phyloP scores from a whole-genome alignment of 768 basidiomycete species.

The Lactarius vividus region DNA sequence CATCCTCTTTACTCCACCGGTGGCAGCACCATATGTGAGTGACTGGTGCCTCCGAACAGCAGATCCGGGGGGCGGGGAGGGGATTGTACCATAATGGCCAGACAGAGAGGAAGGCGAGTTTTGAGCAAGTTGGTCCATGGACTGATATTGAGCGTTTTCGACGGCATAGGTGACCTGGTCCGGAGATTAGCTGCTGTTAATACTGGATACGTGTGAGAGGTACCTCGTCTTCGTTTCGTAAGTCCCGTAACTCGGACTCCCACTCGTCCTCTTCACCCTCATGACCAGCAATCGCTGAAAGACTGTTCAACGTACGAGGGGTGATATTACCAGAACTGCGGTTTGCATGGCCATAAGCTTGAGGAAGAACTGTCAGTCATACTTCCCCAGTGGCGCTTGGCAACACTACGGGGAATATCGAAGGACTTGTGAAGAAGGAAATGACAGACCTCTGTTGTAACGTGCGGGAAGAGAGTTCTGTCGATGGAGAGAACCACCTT shows the following conservation, averaged over 20 bases:
- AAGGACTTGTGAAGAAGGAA: neutral
- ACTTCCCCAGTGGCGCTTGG: neutral
- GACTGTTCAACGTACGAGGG: constrained; percentile 75
- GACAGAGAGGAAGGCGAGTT: constrained; percentile 57
- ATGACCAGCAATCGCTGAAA: constrained; percentile 80
- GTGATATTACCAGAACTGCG: constrained; percentile 57
- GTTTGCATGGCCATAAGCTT: constrained; percentile 25
- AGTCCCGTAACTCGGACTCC: constrained; percentile 63
- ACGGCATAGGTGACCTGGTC: constrained; percentile 2
- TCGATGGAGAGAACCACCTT: constrained; percentile 28
- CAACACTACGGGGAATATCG: neutral
- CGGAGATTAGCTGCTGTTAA: neutral
- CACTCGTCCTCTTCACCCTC: constrained; percentile 89
- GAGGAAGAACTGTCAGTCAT: constrained; percentile 6
- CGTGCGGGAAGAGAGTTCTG: constrained; percentile 27
- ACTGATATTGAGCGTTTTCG: constrained; percentile 41
- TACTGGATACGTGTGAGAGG: constrained; percentile 26
- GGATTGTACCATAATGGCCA: constrained; percentile 56
- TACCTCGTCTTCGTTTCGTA: constrained; percentile 68
- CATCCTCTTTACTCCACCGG: constrained; percentile 48
- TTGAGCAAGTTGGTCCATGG: constrained; percentile 50
- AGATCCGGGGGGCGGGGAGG: constrained; percentile 57
- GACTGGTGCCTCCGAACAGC: constrained; percentile 79
- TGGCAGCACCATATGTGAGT: constrained; percentile 67
- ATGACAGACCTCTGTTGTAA: constrained; percentile 26